Conservation (phyloP, 495 filamentous ascomycete species). For the Aspergillus incahuasiensis region DNA sequence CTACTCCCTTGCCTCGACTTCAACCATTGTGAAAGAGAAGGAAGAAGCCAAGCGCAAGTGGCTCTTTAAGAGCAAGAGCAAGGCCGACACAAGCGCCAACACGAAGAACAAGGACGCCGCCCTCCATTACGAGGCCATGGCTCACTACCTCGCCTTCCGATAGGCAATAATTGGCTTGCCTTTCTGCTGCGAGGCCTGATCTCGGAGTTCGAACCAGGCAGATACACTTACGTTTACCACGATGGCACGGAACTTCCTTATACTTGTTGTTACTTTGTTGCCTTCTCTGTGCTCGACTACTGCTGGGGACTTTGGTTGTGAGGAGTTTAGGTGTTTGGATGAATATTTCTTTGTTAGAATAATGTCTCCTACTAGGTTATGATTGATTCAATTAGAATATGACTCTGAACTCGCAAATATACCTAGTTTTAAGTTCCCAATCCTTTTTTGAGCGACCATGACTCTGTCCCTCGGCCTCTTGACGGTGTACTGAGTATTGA, state of each 20-base stretch:
- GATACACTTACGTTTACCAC: not conserved
- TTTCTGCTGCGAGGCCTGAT: not conserved
- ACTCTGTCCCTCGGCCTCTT: too few species aligned
- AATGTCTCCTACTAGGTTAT: not conserved
- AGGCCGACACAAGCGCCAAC: not conserved
- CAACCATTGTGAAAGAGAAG: slow-evolving; percentile 24
- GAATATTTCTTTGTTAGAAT: not conserved
- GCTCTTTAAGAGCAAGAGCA: slow-evolving; percentile 19
- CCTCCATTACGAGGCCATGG: slow-evolving; percentile 29
- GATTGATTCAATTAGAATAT: not conserved
- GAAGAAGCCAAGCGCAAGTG: slow-evolving; percentile 25
- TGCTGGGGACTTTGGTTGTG: not conserved
- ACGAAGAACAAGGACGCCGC: slow-evolving; percentile 10
- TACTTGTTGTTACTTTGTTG: not conserved
- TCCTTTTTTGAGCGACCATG: too few species aligned
- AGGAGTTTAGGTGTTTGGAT: not conserved
- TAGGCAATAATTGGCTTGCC: slow-evolving; percentile 1
- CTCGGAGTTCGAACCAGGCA: not conserved
- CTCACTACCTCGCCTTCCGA: slow-evolving; percentile 28
- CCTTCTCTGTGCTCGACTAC: not conserved
- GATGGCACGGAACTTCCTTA: not conserved
- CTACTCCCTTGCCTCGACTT: slow-evolving; percentile 24
- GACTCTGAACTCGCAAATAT: too few species aligned
- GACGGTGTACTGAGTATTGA: too few species aligned
- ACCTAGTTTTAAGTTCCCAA: too few species aligned